phyloP scores from a whole-genome alignment of 192 early-diverging fungal species.

The Oehlia diaphana region DNA sequence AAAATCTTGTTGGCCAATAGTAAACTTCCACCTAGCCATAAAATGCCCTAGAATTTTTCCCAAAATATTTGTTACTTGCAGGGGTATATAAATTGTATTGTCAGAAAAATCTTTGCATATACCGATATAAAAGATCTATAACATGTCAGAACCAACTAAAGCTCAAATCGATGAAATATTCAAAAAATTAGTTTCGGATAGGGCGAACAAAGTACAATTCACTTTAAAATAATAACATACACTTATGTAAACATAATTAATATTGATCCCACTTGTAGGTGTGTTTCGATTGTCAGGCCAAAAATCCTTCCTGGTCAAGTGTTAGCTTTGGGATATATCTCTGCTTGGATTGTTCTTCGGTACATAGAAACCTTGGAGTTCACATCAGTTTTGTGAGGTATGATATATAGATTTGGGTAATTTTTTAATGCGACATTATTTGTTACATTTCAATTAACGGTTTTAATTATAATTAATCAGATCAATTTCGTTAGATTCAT shows the following conservation, averaged over 20 bases:
- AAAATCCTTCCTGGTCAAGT: slow-evolving; percentile 94
- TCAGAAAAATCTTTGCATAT: too few relatives aligned
- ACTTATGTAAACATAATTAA: background rate
- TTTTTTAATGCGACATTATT: background rate
- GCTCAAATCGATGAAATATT: slow-evolving; percentile 63
- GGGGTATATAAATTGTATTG: too few relatives aligned
- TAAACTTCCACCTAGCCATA: too few relatives aligned
- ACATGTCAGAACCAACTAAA: slow-evolving; percentile 51
- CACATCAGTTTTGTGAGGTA: slow-evolving; percentile 97
- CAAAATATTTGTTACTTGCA: too few relatives aligned
- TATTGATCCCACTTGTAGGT: slow-evolving; percentile 41
- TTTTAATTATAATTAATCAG: slow-evolving; percentile 37
- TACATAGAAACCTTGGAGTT: slow-evolving; percentile 96
- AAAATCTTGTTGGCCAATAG: too few relatives aligned
- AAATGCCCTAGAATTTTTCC: too few relatives aligned
- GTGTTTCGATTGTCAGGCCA: slow-evolving; percentile 95
- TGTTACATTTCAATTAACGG: background rate
- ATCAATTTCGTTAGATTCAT: slow-evolving; percentile 87
- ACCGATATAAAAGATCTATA: too few relatives aligned
- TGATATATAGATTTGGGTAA: background rate
- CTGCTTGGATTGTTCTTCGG: slow-evolving; percentile 94
- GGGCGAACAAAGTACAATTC: slow-evolving; percentile 63
- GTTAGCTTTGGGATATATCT: slow-evolving; percentile 94
- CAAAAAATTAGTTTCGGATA: slow-evolving; percentile 60
- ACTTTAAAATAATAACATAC: background rate